Base-by-base conservation (phyloP, 164 flowering plant species). In the Kalanchoe fedtschenkoi region DNA sequence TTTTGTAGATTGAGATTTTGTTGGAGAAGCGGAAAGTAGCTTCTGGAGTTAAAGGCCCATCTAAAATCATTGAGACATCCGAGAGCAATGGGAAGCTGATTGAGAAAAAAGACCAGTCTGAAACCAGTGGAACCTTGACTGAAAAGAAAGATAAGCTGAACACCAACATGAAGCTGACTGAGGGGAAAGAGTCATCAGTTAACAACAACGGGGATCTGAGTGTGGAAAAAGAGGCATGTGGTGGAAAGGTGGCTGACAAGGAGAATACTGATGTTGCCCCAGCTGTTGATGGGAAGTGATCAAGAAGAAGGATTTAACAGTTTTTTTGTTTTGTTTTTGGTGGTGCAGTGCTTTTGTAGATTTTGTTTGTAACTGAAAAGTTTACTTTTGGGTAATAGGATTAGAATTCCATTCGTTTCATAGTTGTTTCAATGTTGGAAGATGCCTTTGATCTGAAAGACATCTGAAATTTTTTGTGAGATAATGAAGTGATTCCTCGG, bases 1-100 rank as follows among this genome's bases (percentile, higher is more conserved):
- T 64, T 30, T 53, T 16, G 17, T 13, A 77, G 80, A 65, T 77
- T 71, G 72, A 62, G 63, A 77, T 77, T 63, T 47, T 74, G 62
- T 64, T 76, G 68, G 75, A 13, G 30, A 39, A 67, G 32, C 35
- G 51, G 60, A 33, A 21, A 16, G 9, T 43, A 0, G 11, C 34
- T n/a, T n/a, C n/a, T 32, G 68, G 42, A 59, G 64, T 22, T 24
- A 61, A 26, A 51, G 32, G 21, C 32, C 17, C 56, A 51, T 51
- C 56, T 32, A 21, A 17, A 58, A 37, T 58, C 11, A 3, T 39
- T 58, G 61, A 58, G 37, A 58, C 32, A 26, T 26, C 56, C 14
- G 56, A 51, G 17, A 51, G 6, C 32, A 26, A 10, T n/a, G 39
- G 22, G 21, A 57, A 57, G 60, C 11, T 29, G 16, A 8, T 16